Conservation (phyloP, 306 rosid species). For the Albizia julibrissin region DNA sequence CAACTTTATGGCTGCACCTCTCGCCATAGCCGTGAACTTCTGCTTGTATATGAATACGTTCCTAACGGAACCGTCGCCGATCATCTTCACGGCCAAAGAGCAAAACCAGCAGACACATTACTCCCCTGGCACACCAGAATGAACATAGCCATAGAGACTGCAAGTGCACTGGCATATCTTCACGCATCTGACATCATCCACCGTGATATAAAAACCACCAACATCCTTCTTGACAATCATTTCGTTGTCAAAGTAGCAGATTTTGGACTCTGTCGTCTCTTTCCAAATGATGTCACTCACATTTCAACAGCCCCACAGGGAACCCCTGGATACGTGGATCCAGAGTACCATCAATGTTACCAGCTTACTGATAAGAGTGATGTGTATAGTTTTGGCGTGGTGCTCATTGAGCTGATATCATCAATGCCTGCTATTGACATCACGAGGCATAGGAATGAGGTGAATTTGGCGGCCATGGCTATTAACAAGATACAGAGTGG, state of each 20-base stretch:
- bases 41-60: slow-evolving; percentile 46
- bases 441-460: slow-evolving; percentile 62
- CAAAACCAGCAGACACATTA: slow-evolving; percentile 32
- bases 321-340: slow-evolving; percentile 54
- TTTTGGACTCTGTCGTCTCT: slow-evolving; percentile 48
- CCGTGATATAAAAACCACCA: slow-evolving; percentile 47
- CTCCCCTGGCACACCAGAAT: slow-evolving; percentile 40
- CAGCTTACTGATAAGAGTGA: slow-evolving; percentile 83
- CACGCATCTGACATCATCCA: slow-evolving; percentile 51
- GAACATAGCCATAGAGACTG: slow-evolving; percentile 49
- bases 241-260: slow-evolving; percentile 51
- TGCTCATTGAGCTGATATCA: slow-evolving; percentile 71
- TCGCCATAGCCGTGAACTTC: slow-evolving; percentile 36
- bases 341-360: slow-evolving; percentile 50
- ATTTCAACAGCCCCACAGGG: slow-evolving; percentile 56
- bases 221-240: slow-evolving; percentile 47
- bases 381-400: slow-evolving; percentile 89
- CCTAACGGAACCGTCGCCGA: slow-evolving; percentile 54
- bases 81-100: slow-evolving; percentile 42
- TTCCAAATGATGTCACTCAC: slow-evolving; percentile 42
- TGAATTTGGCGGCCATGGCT: slow-evolving; percentile 80
- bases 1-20: slow-evolving; percentile 51
- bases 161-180: slow-evolving; percentile 47
- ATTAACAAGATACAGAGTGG: slow-evolving; percentile 68
- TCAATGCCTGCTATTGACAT: slow-evolving; percentile 85